Evolutionary conservation across 768 basidiomycete species (phyloP).

Genomic region (Royoungia palumana): DNA sequence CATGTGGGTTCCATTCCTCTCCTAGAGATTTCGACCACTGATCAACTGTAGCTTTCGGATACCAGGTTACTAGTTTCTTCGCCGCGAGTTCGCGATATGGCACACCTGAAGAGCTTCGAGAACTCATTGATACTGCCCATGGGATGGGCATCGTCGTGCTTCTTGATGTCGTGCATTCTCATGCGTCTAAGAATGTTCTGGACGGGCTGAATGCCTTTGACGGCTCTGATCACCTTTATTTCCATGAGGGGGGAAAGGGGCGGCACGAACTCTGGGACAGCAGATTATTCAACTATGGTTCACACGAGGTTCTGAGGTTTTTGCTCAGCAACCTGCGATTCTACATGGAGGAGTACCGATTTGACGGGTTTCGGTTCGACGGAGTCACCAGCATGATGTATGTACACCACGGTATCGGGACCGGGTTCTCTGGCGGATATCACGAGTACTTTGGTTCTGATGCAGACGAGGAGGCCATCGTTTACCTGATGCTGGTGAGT

Average conservation of each 20-base stretch:
- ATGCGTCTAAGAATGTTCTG: constrained; percentile 95
- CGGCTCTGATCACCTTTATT: constrained; percentile 96
- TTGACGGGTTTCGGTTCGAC: constrained; percentile 98
- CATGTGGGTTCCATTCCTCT: constrained; percentile 55
- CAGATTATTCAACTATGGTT: constrained; percentile 93
- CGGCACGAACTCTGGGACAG: constrained; percentile 98
- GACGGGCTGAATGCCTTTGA: constrained; percentile 97
- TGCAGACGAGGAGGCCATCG: constrained; percentile 86
- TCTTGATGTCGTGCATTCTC: constrained; percentile 96
- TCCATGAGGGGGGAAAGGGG: constrained; percentile 90
- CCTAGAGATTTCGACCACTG: neutral
- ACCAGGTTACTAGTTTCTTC: constrained; percentile 97
- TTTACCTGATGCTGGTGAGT: constrained; percentile 95
- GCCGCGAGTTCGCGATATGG: constrained; percentile 96
- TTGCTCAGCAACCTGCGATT: constrained; percentile 92
- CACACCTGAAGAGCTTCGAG: constrained; percentile 91
- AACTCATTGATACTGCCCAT: constrained; percentile 93
- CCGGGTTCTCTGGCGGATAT: constrained; percentile 97
- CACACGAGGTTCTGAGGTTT: constrained; percentile 93
- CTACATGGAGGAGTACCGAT: constrained; percentile 92
- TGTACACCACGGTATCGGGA: constrained; percentile 93
- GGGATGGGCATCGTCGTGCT: constrained; percentile 89
- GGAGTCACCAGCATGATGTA: constrained; percentile 99
- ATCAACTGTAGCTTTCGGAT: constrained; percentile 77
- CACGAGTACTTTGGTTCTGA: constrained; percentile 93